Base-by-base conservation (phyloP, 108 stramenopile species). In the Aurantiochytrium sp. region DNA sequence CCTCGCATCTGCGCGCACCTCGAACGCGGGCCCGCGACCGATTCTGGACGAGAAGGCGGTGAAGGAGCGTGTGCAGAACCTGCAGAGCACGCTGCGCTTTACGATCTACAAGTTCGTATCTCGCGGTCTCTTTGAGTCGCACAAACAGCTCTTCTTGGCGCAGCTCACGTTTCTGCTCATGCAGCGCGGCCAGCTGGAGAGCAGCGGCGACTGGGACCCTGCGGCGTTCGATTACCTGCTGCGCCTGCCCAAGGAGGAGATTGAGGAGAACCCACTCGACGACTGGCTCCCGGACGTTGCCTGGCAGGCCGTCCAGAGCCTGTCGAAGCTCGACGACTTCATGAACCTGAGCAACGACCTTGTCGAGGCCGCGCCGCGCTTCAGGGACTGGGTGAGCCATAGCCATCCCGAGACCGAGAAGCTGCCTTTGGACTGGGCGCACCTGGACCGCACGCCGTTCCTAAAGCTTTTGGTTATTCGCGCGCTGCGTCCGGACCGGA, bases 381-480 rank as follows among this genome's bases (percentile, higher is more conserved):
- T 97, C 91, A 89, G 93, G 17, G 96, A 97, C 88, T 97, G 96
- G 96, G 96, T 94, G 92, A 95, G 95, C 89, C 88, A 92, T 50
- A 90, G 94, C 81, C 90, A 95, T 2, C 96, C 96, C 3, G 96
- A 97, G 87, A 93, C 85, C 48, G 96, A 97, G 89, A 97, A 97
- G 90, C 91, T 97, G 4, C 96, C 96, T 0, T 90, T 97, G 48
- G 96, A 97, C 69, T 97, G 96, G 96, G 94, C 95, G 17, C 90
- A 88, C 68, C 93, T 96, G 39, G 96, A 96, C 89, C 93, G 94
- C 65, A 86, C 87, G 55, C 95, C 96, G 31, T 96, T 97, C 87
- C 94, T 95, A 92, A 97, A 97, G 89, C 96, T 97, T 94, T 88
- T 97, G 59, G 95, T 97, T 17, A 94, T 97, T 68, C 93, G 96